phyloP scores from a whole-genome alignment of 116 monocot species.

The Zostera marina region DNA sequence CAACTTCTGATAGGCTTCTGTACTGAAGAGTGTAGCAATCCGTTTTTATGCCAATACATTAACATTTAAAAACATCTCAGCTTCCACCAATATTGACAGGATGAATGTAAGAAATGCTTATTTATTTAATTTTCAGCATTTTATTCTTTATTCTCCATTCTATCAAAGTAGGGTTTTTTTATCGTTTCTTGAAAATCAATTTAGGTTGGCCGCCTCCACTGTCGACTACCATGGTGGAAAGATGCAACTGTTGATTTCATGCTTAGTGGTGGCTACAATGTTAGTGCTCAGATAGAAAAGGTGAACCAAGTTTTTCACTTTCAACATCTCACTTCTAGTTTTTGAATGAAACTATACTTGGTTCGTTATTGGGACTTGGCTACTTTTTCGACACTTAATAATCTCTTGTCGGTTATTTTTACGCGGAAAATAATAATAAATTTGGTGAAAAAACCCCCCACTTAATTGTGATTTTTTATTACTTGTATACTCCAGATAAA shows the following conservation, averaged over 20 bases:
- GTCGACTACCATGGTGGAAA: slow-evolving; percentile 76
- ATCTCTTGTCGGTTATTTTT: too few species aligned
- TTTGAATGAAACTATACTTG: too few species aligned
- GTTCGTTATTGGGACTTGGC: too few species aligned
- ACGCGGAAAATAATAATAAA: too few species aligned
- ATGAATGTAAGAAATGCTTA: slow-evolving; percentile 27
- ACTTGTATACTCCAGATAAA: slow-evolving; percentile 21
- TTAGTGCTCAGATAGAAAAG: slow-evolving; percentile 50
- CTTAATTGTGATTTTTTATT: not conserved
- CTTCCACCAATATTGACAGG: slow-evolving; percentile 26
- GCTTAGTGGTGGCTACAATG: slow-evolving; percentile 73
- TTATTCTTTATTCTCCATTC: not conserved
- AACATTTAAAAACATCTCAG: slow-evolving; percentile 28
- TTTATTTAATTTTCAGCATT: not conserved
- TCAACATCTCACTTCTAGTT: too few species aligned
- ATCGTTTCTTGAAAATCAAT: not conserved
- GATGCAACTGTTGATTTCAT: slow-evolving; percentile 79
- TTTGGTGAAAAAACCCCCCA: too few species aligned
- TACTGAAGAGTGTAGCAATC: slow-evolving; percentile 63
- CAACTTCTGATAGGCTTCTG: slow-evolving; percentile 19
- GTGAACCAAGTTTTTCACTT: too few species aligned
- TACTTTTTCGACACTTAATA: too few species aligned
- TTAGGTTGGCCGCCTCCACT: slow-evolving; percentile 74
- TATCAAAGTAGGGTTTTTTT: not conserved
- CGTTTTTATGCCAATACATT: slow-evolving; percentile 47